phyloP scores from a whole-genome alignment of 2,329 filamentous ascomycete species.

The Neurospora crassa region DNA sequence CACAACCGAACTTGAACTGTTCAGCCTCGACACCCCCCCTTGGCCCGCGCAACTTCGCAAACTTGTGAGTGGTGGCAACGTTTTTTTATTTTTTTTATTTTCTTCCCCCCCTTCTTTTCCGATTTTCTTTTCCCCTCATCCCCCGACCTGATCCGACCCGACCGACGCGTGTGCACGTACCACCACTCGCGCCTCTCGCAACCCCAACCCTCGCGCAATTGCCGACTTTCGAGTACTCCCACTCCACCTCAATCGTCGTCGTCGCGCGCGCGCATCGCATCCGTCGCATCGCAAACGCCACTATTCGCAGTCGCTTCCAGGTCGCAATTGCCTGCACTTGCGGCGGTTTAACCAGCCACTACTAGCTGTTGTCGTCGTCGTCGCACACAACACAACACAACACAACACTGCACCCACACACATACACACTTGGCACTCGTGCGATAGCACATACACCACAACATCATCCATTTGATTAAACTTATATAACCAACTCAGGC shows the following conservation, averaged over 20 bases:
- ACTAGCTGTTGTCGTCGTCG: background rate
- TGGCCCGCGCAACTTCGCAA: slow-evolving; percentile 13
- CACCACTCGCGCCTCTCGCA: slow-evolving; percentile 8
- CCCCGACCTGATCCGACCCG: slow-evolving; percentile 25
- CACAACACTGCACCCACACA: too few relatives aligned
- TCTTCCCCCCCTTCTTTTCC: slow-evolving; percentile 24
- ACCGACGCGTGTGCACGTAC: slow-evolving; percentile 20
- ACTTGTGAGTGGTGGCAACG: slow-evolving; percentile 19
- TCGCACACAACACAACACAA: background rate
- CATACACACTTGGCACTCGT: background rate
- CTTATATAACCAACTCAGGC: background rate
- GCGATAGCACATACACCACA: background rate
- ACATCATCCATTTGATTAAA: background rate
- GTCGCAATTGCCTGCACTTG: background rate
- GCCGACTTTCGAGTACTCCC: slow-evolving; percentile 9
- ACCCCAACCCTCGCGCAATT: slow-evolving; percentile 1
- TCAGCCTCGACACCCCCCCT: slow-evolving; percentile 19
- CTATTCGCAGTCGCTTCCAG: slow-evolving; percentile 1
- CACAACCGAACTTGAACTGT: slow-evolving; percentile 14
- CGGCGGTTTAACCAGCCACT: background rate
- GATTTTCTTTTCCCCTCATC: slow-evolving; percentile 22
- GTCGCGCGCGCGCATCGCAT: background rate
- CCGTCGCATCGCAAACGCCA: background rate
- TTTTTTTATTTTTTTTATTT: slow-evolving; percentile 16
- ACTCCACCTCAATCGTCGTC: slow-evolving; percentile 3